Conservation (phyloP, 345 rosid species). For the Stellera chamaejasme region DNA sequence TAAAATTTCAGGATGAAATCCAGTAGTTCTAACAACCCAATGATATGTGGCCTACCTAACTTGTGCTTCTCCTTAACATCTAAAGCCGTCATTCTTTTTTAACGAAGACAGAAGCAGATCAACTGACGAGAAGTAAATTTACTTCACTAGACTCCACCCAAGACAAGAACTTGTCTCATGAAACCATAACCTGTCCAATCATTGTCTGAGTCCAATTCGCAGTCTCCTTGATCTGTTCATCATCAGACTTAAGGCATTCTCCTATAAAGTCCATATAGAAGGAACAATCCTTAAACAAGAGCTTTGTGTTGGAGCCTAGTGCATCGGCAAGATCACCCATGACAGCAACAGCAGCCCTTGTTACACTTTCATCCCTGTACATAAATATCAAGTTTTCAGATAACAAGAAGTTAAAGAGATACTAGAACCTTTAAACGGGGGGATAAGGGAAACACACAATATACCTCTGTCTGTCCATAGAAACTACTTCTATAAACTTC, state of each 20-base stretch:
- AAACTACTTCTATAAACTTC: conserved; percentile 72
- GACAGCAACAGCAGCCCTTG: conserved; percentile 85
- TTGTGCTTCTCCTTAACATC: conserved; percentile 10
- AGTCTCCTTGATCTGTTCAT: conserved; percentile 80
- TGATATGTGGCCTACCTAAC: conserved; percentile 13
- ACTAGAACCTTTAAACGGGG: background rate
- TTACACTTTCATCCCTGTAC: conserved; percentile 75
- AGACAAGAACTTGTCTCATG: conserved; percentile 21
- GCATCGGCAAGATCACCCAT: conserved; percentile 95
- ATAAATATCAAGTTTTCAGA: background rate
- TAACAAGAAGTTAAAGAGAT: background rate
- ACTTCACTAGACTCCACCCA: conserved; percentile 2
- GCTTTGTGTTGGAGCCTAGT: conserved; percentile 59
- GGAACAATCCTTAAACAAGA: conserved; percentile 47
- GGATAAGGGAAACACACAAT: background rate
- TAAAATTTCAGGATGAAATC: conserved; percentile 5
- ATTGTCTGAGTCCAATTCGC: conserved; percentile 84
- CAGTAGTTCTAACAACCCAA: conserved; percentile 6
- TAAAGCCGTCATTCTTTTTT: background rate
- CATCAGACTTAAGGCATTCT: conserved; percentile 75
- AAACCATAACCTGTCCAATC: conserved; percentile 71
- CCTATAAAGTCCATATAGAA: conserved; percentile 57
- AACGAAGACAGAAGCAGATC: conserved; percentile 9
- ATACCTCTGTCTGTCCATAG: conserved; percentile 61
- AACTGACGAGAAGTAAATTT: background rate